Percentiles rank a stretch among this genome's conserved stretches.
These are phyloP conservation scores for Chaetomium olivaceum DNA, from an alignment of 2,329 filamentous ascomycete genomes.

Conservation along the genomic window DNA sequence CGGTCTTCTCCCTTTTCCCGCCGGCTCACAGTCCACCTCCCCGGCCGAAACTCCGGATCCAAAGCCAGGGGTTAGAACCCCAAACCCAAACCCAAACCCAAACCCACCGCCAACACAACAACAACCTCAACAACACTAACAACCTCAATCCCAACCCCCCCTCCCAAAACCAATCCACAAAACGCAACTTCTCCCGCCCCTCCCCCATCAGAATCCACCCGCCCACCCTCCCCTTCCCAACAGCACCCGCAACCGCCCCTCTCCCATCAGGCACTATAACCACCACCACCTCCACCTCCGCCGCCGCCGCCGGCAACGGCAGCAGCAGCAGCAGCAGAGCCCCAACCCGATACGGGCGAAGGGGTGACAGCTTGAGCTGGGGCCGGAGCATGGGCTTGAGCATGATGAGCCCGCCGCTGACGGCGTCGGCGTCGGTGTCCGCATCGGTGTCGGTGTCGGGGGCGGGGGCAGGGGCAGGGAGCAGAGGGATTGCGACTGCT, in stretches of 20 bases:
- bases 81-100: neutral
- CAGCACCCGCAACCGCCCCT: neutral
- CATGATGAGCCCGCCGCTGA: neutral
- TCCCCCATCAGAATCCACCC: neutral
- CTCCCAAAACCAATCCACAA: neutral
- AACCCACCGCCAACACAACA: neutral
- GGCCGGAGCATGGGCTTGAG: too few relatives aligned
- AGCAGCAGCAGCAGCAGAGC: too few relatives aligned
- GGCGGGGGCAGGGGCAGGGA: neutral
- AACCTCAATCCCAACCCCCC: neutral
- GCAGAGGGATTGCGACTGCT: too few relatives aligned
- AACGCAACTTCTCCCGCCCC: conserved; percentile 14
- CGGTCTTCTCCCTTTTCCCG: conserved; percentile 19
- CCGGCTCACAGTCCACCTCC: neutral
- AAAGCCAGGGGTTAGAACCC: neutral
- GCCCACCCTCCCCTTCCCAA: neutral
- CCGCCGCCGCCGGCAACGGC: too few relatives aligned
- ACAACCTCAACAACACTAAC: neutral
- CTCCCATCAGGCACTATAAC: neutral
- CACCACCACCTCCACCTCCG: too few relatives aligned
- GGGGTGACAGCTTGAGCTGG: too few relatives aligned
- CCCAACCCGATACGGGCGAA: too few relatives aligned
- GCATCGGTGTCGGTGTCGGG: too few relatives aligned
- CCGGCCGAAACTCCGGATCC: neutral
- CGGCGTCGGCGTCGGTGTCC: neutral